A percentile compares a stretch with the other conserved stretches of the same genome.
These are phyloP conservation scores for Vaccinium corymbosum DNA, from an alignment of 148 eudicot species.

Conservation along the genomic window DNA sequence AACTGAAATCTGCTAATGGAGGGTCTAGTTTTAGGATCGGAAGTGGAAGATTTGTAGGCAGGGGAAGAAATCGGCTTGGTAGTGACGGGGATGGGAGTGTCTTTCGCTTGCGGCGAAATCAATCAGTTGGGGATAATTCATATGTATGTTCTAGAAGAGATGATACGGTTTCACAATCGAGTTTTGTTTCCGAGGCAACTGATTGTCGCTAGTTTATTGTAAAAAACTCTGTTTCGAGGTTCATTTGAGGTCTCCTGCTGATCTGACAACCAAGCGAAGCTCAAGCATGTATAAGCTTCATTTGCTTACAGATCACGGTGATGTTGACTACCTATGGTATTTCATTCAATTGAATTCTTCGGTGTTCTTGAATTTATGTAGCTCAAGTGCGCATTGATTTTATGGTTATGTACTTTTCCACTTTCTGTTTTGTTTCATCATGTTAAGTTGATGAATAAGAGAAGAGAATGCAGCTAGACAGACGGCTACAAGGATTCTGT, in stretches of 20 bases:
- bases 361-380: not conserved
- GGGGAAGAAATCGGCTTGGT: conserved; percentile 14
- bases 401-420: not conserved
- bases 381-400: not conserved
- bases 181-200: conserved; percentile 16
- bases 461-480: not conserved
- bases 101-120: conserved; percentile 19
- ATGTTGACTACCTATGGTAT: conserved; percentile 19
- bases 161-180: conserved; percentile 1
- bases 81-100: conserved; percentile 18
- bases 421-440: not conserved
- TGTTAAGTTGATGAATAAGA: not conserved
- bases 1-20: conserved; percentile 20
- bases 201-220: conserved; percentile 9
- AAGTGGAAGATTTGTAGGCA: conserved; percentile 27
- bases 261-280: conserved; percentile 14
- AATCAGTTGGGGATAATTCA: conserved; percentile 20
- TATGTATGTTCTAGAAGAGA: conserved; percentile 12
- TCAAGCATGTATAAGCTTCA: conserved; percentile 26
- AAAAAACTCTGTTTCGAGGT: not conserved
- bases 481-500: too few relatives aligned
- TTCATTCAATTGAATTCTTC: conserved; percentile 15
- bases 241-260: conserved; percentile 2
- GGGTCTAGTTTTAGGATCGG: conserved; percentile 32
- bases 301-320: conserved; percentile 16